Evolutionary conservation across 352 stramenopile genomes (phyloP).

Genomic region (Phytophthora multivora): DNA sequence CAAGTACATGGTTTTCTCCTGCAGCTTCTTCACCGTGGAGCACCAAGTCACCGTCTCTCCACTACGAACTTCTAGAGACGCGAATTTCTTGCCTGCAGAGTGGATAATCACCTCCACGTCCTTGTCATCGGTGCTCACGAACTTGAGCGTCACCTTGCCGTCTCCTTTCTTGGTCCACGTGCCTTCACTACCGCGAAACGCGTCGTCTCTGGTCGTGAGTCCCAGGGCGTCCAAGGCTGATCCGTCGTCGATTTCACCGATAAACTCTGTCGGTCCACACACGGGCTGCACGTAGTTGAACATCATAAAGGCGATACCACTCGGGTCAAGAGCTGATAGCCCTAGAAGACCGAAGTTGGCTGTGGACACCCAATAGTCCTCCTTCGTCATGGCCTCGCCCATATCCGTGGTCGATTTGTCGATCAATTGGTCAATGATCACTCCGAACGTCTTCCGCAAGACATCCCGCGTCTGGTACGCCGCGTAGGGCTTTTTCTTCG

Average conservation of each 20-base stretch:
- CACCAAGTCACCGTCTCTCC: slow-evolving; percentile 49
- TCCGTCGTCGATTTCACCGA: slow-evolving; percentile 66
- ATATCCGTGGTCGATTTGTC: slow-evolving; percentile 44
- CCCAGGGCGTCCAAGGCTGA: slow-evolving; percentile 40
- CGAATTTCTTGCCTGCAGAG: slow-evolving; percentile 45
- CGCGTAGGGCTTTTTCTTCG: slow-evolving; percentile 34
- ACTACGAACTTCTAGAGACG: slow-evolving; percentile 35
- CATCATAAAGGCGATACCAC: slow-evolving; percentile 46
- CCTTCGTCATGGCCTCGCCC: slow-evolving; percentile 34
- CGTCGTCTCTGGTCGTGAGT: slow-evolving; percentile 41
- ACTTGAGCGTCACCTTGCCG: slow-evolving; percentile 44
- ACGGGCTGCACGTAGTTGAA: slow-evolving; percentile 65
- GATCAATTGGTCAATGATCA: slow-evolving; percentile 65
- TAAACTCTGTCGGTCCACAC: slow-evolving; percentile 58
- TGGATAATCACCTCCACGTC: slow-evolving; percentile 53
- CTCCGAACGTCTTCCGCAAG: slow-evolving; percentile 56
- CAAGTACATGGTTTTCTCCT: slow-evolving; percentile 66
- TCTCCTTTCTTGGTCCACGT: slow-evolving; percentile 51
- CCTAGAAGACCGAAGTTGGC: slow-evolving; percentile 38
- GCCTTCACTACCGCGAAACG: slow-evolving; percentile 48
- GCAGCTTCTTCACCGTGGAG: slow-evolving; percentile 36
- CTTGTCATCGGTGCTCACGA: slow-evolving; percentile 48
- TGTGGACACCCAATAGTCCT: slow-evolving; percentile 43
- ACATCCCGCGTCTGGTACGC: slow-evolving; percentile 51
- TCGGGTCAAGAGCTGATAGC: slow-evolving; percentile 47